phyloP scores from a whole-genome alignment of 257 asterid genomes.

The Verbena officinalis region DNA sequence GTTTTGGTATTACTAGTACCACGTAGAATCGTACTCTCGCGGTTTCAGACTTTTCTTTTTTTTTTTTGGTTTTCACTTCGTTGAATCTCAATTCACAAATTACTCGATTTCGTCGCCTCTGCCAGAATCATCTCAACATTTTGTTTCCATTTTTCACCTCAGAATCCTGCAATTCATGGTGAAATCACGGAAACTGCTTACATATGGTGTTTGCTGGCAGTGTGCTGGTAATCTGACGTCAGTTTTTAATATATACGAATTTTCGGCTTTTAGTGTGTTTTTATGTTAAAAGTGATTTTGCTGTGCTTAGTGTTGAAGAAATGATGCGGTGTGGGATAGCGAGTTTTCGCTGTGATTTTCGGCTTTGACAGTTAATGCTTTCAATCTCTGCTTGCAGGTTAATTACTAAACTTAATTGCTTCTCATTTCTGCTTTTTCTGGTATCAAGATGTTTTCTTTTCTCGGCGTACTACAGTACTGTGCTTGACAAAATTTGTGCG shows the following conservation, averaged over 20 bases:
- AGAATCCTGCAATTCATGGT: conserved; percentile 2
- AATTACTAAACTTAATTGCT: background rate
- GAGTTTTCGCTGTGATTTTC: conserved; percentile 1
- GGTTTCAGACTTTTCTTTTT: conserved; percentile 3
- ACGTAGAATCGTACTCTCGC: conserved; percentile 21
- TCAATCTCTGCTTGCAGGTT: conserved; percentile 6
- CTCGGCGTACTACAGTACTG: background rate
- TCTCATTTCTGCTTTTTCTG: too few relatives aligned
- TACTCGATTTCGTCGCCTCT: conserved; percentile 2
- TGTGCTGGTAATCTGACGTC: background rate
- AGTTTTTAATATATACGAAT: background rate
- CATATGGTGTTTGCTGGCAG: conserved; percentile 5
- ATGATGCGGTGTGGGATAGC: background rate
- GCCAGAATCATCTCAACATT: background rate
- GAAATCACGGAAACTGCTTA: conserved; percentile 1
- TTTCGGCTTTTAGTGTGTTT: background rate
- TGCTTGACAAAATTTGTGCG: background rate
- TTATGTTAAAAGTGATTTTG: background rate
- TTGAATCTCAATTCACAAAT: conserved; percentile 23
- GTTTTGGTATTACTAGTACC: conserved; percentile 1
- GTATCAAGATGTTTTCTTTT: background rate
- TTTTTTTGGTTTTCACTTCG: background rate
- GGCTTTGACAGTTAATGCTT: conserved; percentile 19
- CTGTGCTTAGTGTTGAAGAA: conserved; percentile 17
- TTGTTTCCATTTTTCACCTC: background rate